Evolutionary conservation across 2,329 filamentous ascomycete genomes (phyloP).

Genomic region (Aspergillus flavus): DNA sequence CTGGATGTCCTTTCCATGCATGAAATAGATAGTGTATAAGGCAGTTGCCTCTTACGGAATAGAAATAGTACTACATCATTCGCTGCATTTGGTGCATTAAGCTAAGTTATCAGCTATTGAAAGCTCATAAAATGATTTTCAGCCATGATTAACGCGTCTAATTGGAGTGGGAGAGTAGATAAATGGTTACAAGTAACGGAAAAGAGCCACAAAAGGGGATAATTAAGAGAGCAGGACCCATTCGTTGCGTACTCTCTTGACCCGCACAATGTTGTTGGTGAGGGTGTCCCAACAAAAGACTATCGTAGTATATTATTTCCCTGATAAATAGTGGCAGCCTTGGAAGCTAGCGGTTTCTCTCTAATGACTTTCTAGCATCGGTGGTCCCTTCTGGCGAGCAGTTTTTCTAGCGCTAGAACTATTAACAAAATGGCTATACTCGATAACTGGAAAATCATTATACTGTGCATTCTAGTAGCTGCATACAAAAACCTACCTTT

Average conservation of each 20-base stretch:
- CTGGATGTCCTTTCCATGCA: constrained; percentile 12
- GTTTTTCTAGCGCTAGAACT: too few species aligned
- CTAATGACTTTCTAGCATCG: background rate
- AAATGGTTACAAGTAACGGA: background rate
- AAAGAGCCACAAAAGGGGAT: too few species aligned
- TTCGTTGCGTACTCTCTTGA: background rate
- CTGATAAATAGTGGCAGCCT: background rate
- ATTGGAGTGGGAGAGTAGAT: background rate
- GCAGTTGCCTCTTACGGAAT: background rate
- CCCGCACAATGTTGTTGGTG: background rate
- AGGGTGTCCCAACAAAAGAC: background rate
- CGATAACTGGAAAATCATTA: background rate
- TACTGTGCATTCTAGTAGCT: background rate
- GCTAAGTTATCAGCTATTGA: background rate
- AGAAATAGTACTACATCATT: background rate
- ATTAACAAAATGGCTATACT: background rate
- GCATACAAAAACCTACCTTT: constrained; percentile 14
- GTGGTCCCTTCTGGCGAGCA: background rate
- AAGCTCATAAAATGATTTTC: background rate
- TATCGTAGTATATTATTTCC: too few species aligned
- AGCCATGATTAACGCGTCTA: background rate
- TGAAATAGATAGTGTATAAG: background rate
- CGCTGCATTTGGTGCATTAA: background rate
- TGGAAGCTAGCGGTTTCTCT: background rate
- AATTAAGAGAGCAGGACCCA: background rate